These are phyloP conservation scores for Nannizziopsis arthrosporioides DNA, from an alignment of 2,329 filamentous ascomycete species.

Conservation along the genomic window DNA sequence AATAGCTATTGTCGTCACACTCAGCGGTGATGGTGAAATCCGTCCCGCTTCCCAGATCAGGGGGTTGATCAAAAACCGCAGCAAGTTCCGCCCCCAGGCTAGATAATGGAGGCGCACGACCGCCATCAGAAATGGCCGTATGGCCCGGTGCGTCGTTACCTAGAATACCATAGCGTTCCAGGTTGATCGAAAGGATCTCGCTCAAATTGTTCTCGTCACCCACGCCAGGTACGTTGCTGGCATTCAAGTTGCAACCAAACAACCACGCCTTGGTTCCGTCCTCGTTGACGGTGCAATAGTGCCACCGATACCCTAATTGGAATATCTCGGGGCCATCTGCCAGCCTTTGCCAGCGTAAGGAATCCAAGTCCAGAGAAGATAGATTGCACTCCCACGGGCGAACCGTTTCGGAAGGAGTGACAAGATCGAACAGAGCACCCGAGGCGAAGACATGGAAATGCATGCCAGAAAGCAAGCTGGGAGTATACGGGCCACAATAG, in stretches of 20 bases:
- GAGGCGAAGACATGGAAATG: conserved; percentile 96
- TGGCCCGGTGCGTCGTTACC: conserved; percentile 54
- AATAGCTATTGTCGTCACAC: conserved; percentile 47
- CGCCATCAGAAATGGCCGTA: conserved; percentile 42
- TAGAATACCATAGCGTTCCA: conserved; percentile 80
- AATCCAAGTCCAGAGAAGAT: conserved; percentile 75
- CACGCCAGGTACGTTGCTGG: conserved; percentile 52
- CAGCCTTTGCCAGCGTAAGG: conserved; percentile 84
- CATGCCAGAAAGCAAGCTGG: conserved; percentile 77
- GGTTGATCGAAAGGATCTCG: conserved; percentile 86
- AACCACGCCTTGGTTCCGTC: conserved; percentile 95
- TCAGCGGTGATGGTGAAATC: conserved; percentile 88
- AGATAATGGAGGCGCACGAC: conserved; percentile 41
- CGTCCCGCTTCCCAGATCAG: conserved; percentile 71
- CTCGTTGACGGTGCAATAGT: conserved; percentile 93
- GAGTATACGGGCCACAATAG: conserved; percentile 71
- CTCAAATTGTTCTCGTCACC: conserved; percentile 85
- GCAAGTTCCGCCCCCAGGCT: conserved; percentile 77
- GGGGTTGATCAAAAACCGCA: conserved; percentile 72
- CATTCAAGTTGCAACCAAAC: conserved; percentile 76
- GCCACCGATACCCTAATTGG: conserved; percentile 84
- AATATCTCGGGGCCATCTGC: conserved; percentile 93
- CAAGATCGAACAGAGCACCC: conserved; percentile 82
- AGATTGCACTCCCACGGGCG: conserved; percentile 79
- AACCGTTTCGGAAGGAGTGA: conserved; percentile 81